These are phyloP conservation scores for Nakataea oryzae DNA, from an alignment of 2,329 filamentous ascomycete genomes.

Conservation along the genomic window DNA sequence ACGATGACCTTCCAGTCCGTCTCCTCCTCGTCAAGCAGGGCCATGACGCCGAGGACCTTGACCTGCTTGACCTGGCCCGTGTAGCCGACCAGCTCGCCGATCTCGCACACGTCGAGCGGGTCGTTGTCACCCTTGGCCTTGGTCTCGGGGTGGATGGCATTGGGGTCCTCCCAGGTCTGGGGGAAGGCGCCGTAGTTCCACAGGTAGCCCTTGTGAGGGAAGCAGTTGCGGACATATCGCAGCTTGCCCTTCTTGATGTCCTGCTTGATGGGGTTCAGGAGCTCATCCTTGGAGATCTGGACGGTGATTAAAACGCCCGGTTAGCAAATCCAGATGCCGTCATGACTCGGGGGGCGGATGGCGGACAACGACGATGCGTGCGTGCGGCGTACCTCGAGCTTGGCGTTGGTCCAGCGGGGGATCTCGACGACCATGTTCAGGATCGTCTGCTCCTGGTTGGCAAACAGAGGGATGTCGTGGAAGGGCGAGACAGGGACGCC, in stretches of 20 bases:
- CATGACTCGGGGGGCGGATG: too few relatives aligned
- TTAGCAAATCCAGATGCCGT: not conserved
- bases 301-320: not conserved
- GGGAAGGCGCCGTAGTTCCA: constrained; percentile 99
- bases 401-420: constrained; percentile 98
- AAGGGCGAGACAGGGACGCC: constrained; percentile 88
- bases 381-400: constrained; percentile 90
- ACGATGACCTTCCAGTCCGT: constrained; percentile 99
- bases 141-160: constrained; percentile 91
- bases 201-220: constrained; percentile 99
- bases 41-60: constrained; percentile 99
- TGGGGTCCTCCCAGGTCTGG: constrained; percentile 99
- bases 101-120: constrained; percentile 98
- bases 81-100: constrained; percentile 95
- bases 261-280: constrained; percentile 98
- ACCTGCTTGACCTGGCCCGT: constrained; percentile 97
- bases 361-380: too few relatives aligned
- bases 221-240: constrained; percentile 98
- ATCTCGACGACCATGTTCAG: constrained; percentile 99
- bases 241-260: constrained; percentile 99
- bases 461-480: constrained; percentile 97
- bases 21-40: constrained; percentile 97
- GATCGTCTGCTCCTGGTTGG: constrained; percentile 89
- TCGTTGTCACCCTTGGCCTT: constrained; percentile 99
- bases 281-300: constrained; percentile 97